Conservation (phyloP, 805 yeast genomes). For the Wickerhamomyces alni region DNA sequence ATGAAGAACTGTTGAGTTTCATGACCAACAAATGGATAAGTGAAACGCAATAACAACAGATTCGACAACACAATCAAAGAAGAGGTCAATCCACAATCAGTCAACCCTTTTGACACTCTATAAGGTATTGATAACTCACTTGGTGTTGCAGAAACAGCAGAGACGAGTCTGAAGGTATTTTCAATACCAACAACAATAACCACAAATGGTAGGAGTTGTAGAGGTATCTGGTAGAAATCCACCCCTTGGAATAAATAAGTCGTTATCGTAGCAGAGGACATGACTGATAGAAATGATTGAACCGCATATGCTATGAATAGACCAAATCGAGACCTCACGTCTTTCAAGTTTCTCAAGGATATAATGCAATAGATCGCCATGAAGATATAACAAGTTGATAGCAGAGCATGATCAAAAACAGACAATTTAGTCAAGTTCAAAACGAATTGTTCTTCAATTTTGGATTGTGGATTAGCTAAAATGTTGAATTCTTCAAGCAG, state of each 20-base stretch:
- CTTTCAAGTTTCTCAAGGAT: conserved; percentile 33
- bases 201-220: conserved; percentile 35
- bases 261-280: conserved; percentile 38
- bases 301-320: conserved; percentile 37
- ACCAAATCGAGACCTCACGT: conserved; percentile 42
- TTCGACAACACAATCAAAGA: conserved; percentile 28
- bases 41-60: conserved; percentile 20
- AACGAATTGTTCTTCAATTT: conserved; percentile 1
- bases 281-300: conserved; percentile 32
- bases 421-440: conserved; percentile 15
- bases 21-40: conserved; percentile 26
- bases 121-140: conserved; percentile 35
- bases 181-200: conserved; percentile 39
- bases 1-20: conserved; percentile 35
- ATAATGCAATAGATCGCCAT: conserved; percentile 28
- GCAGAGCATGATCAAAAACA: conserved; percentile 18
- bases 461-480: not conserved
- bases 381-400: conserved; percentile 22
- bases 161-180: conserved; percentile 41
- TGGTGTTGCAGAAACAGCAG: conserved; percentile 33
- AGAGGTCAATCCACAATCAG: conserved; percentile 32
- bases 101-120: conserved; percentile 32
- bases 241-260: conserved; percentile 29
- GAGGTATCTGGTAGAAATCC: conserved; percentile 32
- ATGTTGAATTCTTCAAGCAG: not conserved